Percentiles rank a stretch among this genome's conserved stretches.
phyloP scores from a whole-genome alignment of 2,329 filamentous ascomycete species.

The Rhynchosporium agropyri region DNA sequence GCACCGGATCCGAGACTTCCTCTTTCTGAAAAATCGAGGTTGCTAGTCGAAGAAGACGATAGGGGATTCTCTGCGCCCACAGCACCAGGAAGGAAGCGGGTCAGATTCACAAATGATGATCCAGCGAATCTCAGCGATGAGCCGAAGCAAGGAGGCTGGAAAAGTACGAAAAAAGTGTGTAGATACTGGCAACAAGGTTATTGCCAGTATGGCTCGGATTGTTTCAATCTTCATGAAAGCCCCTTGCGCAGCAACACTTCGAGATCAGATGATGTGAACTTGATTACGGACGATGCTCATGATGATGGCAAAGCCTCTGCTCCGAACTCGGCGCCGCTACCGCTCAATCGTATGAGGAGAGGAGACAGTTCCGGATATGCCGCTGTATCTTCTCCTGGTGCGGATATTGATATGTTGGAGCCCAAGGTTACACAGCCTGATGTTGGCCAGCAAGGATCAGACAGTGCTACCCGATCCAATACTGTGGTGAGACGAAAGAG shows the following conservation, averaged over 20 bases:
- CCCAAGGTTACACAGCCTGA: conserved; percentile 3
- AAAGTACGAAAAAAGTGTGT: background rate
- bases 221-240: background rate
- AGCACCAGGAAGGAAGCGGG: conserved; percentile 19
- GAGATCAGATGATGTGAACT: background rate
- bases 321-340: background rate
- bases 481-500: conserved; percentile 18
- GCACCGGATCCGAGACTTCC: conserved; percentile 2
- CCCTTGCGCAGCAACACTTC: background rate
- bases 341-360: conserved; percentile 7
- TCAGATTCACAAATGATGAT: conserved; percentile 23
- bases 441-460: background rate
- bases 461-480: background rate
- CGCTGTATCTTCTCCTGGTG: background rate
- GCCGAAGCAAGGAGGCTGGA: background rate
- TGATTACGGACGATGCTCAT: background rate
- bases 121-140: background rate
- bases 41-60: no score
- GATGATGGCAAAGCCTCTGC: background rate
- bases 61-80: background rate
- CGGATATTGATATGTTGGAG: conserved; percentile 15
- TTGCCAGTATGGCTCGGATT: background rate
- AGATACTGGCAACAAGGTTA: background rate
- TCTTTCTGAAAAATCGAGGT: background rate
- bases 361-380: background rate